A percentile compares a stretch with the other conserved stretches of the same genome.
Evolutionary conservation across 2,329 filamentous ascomycete species (phyloP).

Genomic region (Periconia digitata): DNA sequence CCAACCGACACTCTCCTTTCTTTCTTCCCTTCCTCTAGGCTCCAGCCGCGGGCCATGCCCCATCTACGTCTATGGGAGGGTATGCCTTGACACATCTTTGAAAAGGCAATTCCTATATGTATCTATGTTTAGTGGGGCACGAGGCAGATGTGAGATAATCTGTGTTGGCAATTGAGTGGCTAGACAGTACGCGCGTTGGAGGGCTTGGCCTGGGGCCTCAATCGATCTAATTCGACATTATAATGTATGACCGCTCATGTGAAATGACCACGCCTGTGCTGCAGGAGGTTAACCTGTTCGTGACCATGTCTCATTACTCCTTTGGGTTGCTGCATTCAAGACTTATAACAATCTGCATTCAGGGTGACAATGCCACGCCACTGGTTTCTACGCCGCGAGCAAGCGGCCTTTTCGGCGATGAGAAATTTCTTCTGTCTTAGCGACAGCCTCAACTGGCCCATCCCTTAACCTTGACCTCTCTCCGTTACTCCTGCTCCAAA

Average conservation of each 20-base stretch:
- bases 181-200: neutral
- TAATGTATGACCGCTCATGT: neutral
- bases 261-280: no score
- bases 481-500: slow-evolving; percentile 22
- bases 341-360: neutral
- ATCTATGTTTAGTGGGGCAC: neutral
- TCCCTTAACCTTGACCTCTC: neutral
- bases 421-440: neutral
- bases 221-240: neutral
- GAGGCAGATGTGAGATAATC: neutral
- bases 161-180: neutral
- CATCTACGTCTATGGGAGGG: no score
- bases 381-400: neutral
- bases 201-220: no score
- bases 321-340: no score
- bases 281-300: no score
- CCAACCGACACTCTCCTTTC: no score
- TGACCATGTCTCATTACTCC: no score
- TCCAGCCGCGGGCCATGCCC: no score
- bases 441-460: neutral
- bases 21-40: no score
- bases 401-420: neutral
- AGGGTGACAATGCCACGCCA: neutral
- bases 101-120: neutral
- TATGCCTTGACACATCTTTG: no score